Base-by-base conservation (phyloP, 768 basidiomycete genomes). In the Botryobasidium botryosum region DNA sequence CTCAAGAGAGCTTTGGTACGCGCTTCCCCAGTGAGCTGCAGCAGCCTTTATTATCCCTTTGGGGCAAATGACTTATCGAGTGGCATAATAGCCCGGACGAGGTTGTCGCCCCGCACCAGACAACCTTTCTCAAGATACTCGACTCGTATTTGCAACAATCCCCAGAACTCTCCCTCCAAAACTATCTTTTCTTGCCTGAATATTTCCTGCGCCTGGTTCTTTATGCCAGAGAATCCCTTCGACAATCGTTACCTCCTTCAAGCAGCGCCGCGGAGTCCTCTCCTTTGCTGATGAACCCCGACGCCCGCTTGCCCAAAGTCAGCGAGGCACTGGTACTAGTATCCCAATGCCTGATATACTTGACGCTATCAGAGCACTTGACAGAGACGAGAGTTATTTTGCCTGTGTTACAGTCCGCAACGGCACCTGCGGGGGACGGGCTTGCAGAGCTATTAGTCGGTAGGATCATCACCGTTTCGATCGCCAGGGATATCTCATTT, bases 61-160 rank as follows among this genome's bases (percentile, higher is more conserved):
- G 8, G 12, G 40, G 13, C 25, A 32, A 41, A 33, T 32, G 5
- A 28, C 12, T 36, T 32, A 32, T 44, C 29, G 17, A 43, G 8
- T 42, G 8, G 27, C 26, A 28, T 21, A 10, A 41, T 57, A 84
- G 84, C 47, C 49, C 62, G 20, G 74, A 70, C 37, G 86, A 88
- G 61, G 67, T 76, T 10, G 71, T 90, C 32, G 75, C 83, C 4
- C 84, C 87, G 0, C 77, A 81, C 52, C 90, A 92, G 58, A 85
- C 77, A 3, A 81, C 74, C n/a, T 63, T 92, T 8, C 71, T 94
- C 47, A 91, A 90, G 60, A 65, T 92, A 13, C 64, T 90, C 10
- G 90, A 92, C 57, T 81, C 85, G 1, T 79, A 84, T 56, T 64
- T 88, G 44, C 79, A 84, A 20, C 50, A 52, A n/a, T 18, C 8